Evolutionary conservation across 345 rosid genomes (phyloP).

Genomic region (Melaleuca alternifolia): DNA sequence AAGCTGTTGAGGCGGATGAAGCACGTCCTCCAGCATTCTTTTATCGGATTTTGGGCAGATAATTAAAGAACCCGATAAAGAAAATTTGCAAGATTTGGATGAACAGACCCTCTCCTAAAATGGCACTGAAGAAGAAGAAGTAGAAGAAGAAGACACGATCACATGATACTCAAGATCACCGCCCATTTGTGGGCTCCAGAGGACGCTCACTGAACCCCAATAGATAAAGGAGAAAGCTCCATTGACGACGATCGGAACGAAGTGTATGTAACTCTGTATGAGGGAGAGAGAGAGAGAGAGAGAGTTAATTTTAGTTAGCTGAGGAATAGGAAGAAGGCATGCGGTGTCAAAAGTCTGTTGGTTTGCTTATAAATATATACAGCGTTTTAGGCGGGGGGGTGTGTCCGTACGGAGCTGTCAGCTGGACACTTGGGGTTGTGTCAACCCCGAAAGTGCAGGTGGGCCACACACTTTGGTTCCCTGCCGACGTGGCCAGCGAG

Average conservation of each 20-base stretch:
- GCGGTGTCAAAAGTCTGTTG: slow-evolving; percentile 28
- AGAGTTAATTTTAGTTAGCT: neutral
- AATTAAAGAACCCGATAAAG: neutral
- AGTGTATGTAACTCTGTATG: neutral
- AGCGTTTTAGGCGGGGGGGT: neutral
- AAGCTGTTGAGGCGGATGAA: neutral
- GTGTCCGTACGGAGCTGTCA: slow-evolving; percentile 12
- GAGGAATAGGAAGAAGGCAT: slow-evolving; percentile 18
- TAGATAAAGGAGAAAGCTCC: neutral
- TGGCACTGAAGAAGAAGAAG: neutral
- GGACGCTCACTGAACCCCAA: neutral
- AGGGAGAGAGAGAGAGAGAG: neutral
- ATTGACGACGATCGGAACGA: neutral
- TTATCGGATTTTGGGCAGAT: rapidly evolving
- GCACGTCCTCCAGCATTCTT: neutral
- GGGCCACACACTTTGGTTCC: neutral
- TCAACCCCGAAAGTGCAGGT: neutral
- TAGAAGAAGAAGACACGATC: neutral
- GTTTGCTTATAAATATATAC: slow-evolving; percentile 1
- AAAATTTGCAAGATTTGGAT: neutral
- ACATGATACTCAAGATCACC: neutral
- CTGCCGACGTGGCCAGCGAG: neutral
- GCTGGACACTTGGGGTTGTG: neutral
- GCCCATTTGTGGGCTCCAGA: neutral
- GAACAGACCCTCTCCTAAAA: neutral